Percentiles rank a stretch among this genome's conserved stretches.
phyloP scores from a whole-genome alignment of 1,284 basidiomycete species.

The Hemileia vastatrix region DNA sequence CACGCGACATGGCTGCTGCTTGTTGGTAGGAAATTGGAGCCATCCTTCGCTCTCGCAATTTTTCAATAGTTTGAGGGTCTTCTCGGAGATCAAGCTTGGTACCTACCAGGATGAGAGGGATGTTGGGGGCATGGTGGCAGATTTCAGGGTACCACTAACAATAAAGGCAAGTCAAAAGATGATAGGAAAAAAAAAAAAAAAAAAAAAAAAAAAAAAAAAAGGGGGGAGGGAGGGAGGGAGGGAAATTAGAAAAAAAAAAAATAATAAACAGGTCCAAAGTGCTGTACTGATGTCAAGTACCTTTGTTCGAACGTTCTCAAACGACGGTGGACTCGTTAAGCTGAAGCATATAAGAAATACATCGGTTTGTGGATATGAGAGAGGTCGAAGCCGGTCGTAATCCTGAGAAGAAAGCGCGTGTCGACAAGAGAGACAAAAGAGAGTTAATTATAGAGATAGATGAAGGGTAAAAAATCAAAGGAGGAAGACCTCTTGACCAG shows the following conservation, averaged over 20 bases:
- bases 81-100: slow-evolving; percentile 97
- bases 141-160: slow-evolving; percentile 89
- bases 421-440: not conserved
- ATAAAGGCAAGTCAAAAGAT: too few species aligned
- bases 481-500: slow-evolving; percentile 75
- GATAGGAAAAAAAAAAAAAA: too few species aligned
- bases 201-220: slow-evolving; percentile 27
- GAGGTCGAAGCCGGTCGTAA: slow-evolving; percentile 90
- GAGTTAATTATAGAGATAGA: not conserved
- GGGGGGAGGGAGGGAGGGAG: not conserved
- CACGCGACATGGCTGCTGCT: slow-evolving; percentile 80
- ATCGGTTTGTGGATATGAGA: slow-evolving; percentile 98
- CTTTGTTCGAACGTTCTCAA: slow-evolving; percentile 97
- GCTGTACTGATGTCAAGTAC: slow-evolving; percentile 51
- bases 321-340: slow-evolving; percentile 58
- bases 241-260: not conserved
- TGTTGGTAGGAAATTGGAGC: slow-evolving; percentile 83
- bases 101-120: slow-evolving; percentile 84
- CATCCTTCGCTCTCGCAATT: slow-evolving; percentile 87
- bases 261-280: slow-evolving; percentile 6
- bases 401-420: slow-evolving; percentile 27
- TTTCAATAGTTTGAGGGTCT: slow-evolving; percentile 80
- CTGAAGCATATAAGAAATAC: slow-evolving; percentile 83
- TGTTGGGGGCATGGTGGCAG: slow-evolving; percentile 88
- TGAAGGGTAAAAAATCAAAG: not conserved